Conservation (phyloP, 1,139 yeast genomes). For the Blastobotrys petasosporus region DNA sequence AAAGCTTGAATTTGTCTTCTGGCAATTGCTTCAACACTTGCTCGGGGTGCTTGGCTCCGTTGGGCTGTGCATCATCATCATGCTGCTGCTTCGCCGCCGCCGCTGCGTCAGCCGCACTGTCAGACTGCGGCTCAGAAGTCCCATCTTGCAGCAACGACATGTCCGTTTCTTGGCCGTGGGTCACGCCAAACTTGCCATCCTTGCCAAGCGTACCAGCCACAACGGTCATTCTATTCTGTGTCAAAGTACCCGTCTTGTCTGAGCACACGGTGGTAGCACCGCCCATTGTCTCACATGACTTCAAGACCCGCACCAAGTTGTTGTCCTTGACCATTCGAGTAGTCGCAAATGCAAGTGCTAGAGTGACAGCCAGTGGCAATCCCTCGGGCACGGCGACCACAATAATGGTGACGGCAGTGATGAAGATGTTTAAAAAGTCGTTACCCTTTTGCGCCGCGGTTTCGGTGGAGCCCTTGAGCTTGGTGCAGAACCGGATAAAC, state of each 20-base stretch:
- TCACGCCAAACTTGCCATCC: conserved; percentile 35
- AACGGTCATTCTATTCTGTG: conserved; percentile 88
- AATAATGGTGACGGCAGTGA: conserved; percentile 84
- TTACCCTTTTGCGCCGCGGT: conserved; percentile 76
- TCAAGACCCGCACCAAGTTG: conserved; percentile 86
- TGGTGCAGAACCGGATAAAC: conserved; percentile 68
- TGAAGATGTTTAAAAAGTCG: conserved; percentile 74
- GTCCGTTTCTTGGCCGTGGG: not conserved
- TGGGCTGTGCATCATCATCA: conserved; percentile 12
- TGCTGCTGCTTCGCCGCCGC: conserved; percentile 12
- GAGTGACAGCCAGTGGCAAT: conserved; percentile 89
- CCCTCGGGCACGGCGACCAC: conserved; percentile 99
- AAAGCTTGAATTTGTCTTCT: conserved; percentile 34
- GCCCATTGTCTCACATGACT: conserved; percentile 98
- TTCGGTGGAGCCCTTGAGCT: conserved; percentile 47
- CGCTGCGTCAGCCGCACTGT: conserved; percentile 19
- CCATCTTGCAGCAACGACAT: too few relatives aligned
- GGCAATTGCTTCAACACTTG: conserved; percentile 33
- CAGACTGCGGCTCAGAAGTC: conserved; percentile 15
- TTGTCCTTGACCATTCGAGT: conserved; percentile 97
- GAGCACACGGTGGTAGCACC: conserved; percentile 96
- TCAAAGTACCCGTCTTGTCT: conserved; percentile 94
- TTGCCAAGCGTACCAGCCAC: conserved; percentile 66
- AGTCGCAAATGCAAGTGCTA: conserved; percentile 95
- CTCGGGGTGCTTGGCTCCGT: conserved; percentile 24